A percentile compares a stretch with the other conserved stretches of the same genome.
Evolutionary conservation across 176 grass and related monocot species (phyloP).

Genomic region (Olyra latifolia): DNA sequence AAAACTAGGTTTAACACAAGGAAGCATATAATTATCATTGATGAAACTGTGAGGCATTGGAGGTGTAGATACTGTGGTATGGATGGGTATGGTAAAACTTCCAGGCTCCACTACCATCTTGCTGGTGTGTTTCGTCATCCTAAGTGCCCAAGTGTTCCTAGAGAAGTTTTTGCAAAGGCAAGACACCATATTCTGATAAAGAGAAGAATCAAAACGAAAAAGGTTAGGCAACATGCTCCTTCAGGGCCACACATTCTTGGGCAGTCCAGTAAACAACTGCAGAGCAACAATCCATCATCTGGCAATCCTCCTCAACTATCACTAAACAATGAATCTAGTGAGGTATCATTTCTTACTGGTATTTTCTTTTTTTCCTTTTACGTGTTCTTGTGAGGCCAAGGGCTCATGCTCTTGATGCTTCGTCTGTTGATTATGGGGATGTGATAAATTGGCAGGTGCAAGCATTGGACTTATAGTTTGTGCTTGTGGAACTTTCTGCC

Average conservation of each 20-base stretch:
- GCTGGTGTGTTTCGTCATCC: slow-evolving; percentile 35
- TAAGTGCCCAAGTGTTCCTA: slow-evolving; percentile 48
- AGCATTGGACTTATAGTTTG: slow-evolving; percentile 5
- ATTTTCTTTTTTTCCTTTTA: neutral
- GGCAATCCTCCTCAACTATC: slow-evolving; percentile 17
- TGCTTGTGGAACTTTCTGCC: slow-evolving; percentile 26
- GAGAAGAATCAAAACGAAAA: slow-evolving; percentile 27
- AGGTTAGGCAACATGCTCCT: slow-evolving; percentile 10
- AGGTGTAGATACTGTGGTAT: slow-evolving; percentile 50
- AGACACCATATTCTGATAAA: slow-evolving; percentile 35
- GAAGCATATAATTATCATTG: slow-evolving; percentile 46
- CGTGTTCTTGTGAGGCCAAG: slow-evolving; percentile 1
- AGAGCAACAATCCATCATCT: neutral
- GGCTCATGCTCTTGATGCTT: neutral
- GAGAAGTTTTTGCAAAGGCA: slow-evolving; percentile 35
- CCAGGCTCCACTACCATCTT: slow-evolving; percentile 42
- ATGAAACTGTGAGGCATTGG: slow-evolving; percentile 45
- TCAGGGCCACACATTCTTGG: slow-evolving; percentile 12
- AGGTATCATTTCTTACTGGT: slow-evolving; percentile 35
- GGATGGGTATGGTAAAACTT: slow-evolving; percentile 45
- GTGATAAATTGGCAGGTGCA: neutral
- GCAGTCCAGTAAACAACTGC: slow-evolving; percentile 23
- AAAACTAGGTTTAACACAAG: slow-evolving; percentile 41
- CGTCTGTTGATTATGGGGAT: neutral
- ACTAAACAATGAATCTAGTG: slow-evolving; percentile 21